Evolutionary conservation across 495 filamentous ascomycete species (phyloP).

Genomic region (Podospora tetraspora): DNA sequence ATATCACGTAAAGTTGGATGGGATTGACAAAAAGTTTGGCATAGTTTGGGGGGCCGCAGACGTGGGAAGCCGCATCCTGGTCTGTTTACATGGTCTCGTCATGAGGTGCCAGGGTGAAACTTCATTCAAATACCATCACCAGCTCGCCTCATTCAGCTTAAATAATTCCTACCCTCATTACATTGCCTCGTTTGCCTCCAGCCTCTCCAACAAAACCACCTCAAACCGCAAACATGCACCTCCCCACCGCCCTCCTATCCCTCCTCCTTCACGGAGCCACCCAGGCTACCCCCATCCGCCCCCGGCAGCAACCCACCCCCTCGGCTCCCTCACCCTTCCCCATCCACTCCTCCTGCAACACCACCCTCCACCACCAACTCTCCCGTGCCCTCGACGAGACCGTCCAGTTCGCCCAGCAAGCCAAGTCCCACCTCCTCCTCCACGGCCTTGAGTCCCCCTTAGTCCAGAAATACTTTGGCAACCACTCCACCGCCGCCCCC

Average conservation of each 20-base stretch:
- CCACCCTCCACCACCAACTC: constrained; percentile 28
- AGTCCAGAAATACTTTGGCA: constrained; percentile 55
- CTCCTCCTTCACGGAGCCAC: neutral
- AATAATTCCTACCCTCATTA: neutral
- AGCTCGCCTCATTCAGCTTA: neutral
- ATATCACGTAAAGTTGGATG: neutral
- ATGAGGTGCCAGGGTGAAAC: too few relatives aligned
- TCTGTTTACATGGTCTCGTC: neutral
- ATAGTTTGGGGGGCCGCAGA: neutral
- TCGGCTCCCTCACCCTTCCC: neutral
- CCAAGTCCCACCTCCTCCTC: constrained; percentile 42
- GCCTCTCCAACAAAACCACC: neutral
- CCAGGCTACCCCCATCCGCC: neutral
- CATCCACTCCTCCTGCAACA: constrained; percentile 6
- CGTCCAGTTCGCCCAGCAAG: constrained; percentile 44
- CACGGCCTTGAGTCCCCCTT: constrained; percentile 47
- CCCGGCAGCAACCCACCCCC: too few relatives aligned
- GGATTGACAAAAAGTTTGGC: neutral
- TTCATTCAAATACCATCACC: neutral
- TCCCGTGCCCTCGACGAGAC: constrained; percentile 45
- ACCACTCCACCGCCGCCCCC: constrained; percentile 41
- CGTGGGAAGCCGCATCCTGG: neutral
- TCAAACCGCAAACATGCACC: neutral
- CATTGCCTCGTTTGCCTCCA: neutral
- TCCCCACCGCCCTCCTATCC: neutral